Evolutionary conservation across 345 rosid genomes (phyloP).

Genomic region (Viola odorata): DNA sequence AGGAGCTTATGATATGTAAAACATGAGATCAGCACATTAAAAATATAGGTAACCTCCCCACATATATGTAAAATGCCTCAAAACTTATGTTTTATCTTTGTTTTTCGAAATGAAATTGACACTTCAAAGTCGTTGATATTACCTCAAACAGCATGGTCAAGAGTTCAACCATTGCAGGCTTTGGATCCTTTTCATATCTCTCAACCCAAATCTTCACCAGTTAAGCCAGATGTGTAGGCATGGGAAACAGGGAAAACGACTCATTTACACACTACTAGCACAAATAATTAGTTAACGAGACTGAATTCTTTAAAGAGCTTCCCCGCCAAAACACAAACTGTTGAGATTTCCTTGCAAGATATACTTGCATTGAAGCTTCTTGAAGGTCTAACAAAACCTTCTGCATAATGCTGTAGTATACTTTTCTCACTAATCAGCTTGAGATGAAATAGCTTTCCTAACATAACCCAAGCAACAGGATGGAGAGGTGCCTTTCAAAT

Average conservation of each 20-base stretch:
- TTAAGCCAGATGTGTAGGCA: slow-evolving; percentile 21
- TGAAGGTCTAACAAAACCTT: no score
- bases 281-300: no score
- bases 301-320: background rate
- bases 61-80: no score
- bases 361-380: background rate
- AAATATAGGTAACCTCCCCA: no score
- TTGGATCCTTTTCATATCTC: slow-evolving; percentile 67
- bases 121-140: background rate
- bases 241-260: no score
- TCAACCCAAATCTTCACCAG: slow-evolving; percentile 79
- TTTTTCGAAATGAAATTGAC: background rate
- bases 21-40: no score
- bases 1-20: no score
- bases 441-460: no score
- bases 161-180: slow-evolving; percentile 71
- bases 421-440: no score
- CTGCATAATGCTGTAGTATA: no score
- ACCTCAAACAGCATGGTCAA: slow-evolving; percentile 89
- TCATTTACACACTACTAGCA: no score
- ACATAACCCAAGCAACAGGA: background rate
- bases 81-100: background rate
- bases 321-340: background rate
- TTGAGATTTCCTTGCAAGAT: background rate
- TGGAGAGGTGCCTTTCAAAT: background rate